Conservation (phyloP, 306 rosid species). For the Rosa multiflora region DNA sequence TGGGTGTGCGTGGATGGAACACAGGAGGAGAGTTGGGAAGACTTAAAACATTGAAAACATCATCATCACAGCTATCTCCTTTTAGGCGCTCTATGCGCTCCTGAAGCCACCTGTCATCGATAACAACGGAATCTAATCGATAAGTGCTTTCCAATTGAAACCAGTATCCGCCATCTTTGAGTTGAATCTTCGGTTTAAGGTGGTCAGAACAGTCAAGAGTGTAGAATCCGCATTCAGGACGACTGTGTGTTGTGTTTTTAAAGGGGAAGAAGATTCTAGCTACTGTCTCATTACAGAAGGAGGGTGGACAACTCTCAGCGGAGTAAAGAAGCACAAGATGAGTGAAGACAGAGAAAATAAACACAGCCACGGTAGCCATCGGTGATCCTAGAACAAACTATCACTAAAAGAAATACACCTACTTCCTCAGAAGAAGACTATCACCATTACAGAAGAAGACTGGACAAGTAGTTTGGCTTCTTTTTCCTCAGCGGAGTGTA, state of each 20-base stretch:
- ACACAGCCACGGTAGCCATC: slow-evolving; percentile 18
- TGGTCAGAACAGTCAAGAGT: not conserved
- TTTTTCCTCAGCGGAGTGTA: too few relatives aligned
- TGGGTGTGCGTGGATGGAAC: fast-evolving
- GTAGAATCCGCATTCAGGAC: not conserved
- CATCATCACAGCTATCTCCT: fast-evolving
- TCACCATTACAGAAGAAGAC: too few relatives aligned
- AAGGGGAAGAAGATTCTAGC: not conserved
- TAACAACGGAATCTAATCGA: fast-evolving
- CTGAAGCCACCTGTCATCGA: not conserved
- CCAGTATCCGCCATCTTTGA: not conserved
- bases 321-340: slow-evolving; percentile 11
- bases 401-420: not conserved
- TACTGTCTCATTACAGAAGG: fast-evolving
- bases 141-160: fast-evolving
- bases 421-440: not conserved
- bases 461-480: too few relatives aligned
- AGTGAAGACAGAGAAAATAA: slow-evolving; percentile 3
- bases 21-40: not conserved
- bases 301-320: slow-evolving; percentile 14
- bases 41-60: not conserved
- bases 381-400: not conserved
- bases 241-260: fast-evolving
- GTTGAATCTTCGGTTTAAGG: fast-evolving
- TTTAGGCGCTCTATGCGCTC: not conserved